Evolutionary conservation across 2,329 filamentous ascomycete species (phyloP).

Genomic region (Cyanodermella asteris): DNA sequence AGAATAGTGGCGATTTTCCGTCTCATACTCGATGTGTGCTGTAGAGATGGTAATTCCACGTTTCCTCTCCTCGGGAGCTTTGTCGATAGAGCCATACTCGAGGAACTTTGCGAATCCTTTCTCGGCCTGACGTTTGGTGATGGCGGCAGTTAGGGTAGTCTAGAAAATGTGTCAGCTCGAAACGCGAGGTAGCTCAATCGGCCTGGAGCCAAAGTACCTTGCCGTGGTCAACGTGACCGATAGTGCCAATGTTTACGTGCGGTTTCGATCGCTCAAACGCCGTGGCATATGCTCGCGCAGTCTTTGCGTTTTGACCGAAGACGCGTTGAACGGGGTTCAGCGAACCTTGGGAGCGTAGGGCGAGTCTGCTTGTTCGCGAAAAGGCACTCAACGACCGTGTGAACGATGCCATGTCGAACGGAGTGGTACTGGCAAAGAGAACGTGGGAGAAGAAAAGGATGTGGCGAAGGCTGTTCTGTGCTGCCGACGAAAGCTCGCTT

Average conservation of each 20-base stretch:
- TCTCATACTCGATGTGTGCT: conserved; percentile 95
- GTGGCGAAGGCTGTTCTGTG: too few species aligned
- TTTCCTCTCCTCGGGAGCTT: conserved; percentile 97
- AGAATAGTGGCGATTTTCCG: conserved; percentile 85
- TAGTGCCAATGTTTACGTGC: conserved; percentile 98
- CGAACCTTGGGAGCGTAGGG: conserved; percentile 44
- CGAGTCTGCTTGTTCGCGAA: conserved; percentile 57
- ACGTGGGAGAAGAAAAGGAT: too few species aligned
- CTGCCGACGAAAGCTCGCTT: too few species aligned
- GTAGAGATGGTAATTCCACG: conserved; percentile 99
- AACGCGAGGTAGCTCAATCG: conserved; percentile 7
- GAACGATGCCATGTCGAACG: conserved; percentile 52
- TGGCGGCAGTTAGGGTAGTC: conserved; percentile 95
- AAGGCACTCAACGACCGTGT: conserved; percentile 59
- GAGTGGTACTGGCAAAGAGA: too few species aligned
- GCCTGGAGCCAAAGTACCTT: conserved; percentile 41
- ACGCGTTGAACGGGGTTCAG: conserved; percentile 52
- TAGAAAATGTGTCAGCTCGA: conserved; percentile 19
- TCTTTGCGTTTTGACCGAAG: conserved; percentile 22
- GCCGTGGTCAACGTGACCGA: conserved; percentile 98
- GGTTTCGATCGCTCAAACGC: conserved; percentile 79
- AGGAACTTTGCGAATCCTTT: conserved; percentile 89
- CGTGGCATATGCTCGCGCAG: conserved; percentile 34
- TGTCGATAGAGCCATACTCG: conserved; percentile 95
- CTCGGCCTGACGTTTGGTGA: conserved; percentile 92